Conservation (phyloP, 352 stramenopile species). For the Blastocystis sp. region DNA sequence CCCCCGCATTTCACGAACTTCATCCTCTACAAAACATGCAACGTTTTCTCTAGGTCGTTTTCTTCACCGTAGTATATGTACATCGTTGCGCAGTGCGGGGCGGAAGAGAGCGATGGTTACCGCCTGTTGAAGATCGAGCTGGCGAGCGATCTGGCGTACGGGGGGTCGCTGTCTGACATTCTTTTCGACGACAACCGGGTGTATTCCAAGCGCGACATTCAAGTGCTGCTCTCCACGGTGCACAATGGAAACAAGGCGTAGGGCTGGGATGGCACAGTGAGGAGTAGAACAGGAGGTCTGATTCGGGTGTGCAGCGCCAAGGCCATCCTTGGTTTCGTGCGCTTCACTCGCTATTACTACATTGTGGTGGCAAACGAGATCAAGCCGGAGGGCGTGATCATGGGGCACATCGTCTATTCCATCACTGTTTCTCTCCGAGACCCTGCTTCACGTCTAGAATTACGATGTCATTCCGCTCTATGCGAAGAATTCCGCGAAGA, state of each 20-base stretch:
- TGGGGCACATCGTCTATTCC: constrained; percentile 90
- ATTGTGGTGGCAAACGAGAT: constrained; percentile 93
- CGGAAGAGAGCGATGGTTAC: background rate
- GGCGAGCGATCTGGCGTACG: background rate
- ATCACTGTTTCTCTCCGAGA: constrained; percentile 76
- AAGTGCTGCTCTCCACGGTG: constrained; percentile 69
- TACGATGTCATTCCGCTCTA: constrained; percentile 70
- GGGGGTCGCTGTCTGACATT: constrained; percentile 62
- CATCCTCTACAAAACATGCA: constrained; percentile 35
- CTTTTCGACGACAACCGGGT: constrained; percentile 68
- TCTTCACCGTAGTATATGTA: constrained; percentile 46
- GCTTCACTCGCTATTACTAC: constrained; percentile 96
- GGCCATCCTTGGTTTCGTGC: constrained; percentile 93
- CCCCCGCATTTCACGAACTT: constrained; percentile 12
- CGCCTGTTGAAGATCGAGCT: constrained; percentile 45
- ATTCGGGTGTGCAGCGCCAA: constrained; percentile 81
- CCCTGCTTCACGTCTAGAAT: constrained; percentile 49
- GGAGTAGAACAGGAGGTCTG: constrained; percentile 51
- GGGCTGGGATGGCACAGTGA: constrained; percentile 63
- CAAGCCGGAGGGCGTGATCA: constrained; percentile 91
- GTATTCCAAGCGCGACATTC: constrained; percentile 69
- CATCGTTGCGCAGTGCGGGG: constrained; percentile 5
- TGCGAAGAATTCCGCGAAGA: constrained; percentile 71
- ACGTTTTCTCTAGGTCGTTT: background rate
- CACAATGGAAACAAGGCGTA: constrained; percentile 71